A percentile compares a stretch with the other conserved stretches of the same genome.
Conservation (phyloP, 352 stramenopile species). For the Phytopythium kandeliae region DNA sequence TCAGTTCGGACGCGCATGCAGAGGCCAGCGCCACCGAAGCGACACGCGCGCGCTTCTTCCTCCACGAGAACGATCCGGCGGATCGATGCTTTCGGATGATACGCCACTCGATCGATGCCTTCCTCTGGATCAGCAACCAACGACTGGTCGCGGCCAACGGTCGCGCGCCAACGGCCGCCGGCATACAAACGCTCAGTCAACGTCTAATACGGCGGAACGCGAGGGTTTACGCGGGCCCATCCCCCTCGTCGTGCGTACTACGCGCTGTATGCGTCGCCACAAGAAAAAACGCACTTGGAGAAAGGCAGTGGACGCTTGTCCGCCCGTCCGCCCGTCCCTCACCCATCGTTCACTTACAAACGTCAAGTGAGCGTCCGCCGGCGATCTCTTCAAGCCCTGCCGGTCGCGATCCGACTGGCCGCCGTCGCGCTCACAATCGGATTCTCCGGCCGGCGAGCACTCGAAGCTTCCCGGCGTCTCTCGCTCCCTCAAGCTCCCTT, state of each 20-base stretch:
- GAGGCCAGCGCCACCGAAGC: too few species aligned
- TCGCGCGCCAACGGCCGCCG: too few species aligned
- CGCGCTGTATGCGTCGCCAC: too few species aligned
- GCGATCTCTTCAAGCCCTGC: background rate
- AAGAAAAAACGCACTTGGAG: constrained; percentile 1
- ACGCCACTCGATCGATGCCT: too few species aligned
- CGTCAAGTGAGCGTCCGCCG: background rate
- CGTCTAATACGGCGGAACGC: constrained; percentile 8
- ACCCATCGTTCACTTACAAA: constrained; percentile 4
- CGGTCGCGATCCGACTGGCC: background rate
- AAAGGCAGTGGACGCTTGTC: background rate
- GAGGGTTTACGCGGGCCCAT: constrained; percentile 3
- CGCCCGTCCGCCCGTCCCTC: background rate
- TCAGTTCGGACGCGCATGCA: too few species aligned
- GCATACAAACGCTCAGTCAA: constrained; percentile 1
- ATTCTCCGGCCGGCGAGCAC: constrained; percentile 20
- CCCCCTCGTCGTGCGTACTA: background rate
- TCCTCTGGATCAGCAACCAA: too few species aligned
- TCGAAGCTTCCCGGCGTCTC: constrained; percentile 9
- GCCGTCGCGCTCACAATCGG: constrained; percentile 30
- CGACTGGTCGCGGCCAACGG: too few species aligned
- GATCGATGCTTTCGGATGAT: too few species aligned
- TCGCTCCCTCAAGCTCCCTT: background rate
- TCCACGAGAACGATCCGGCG: too few species aligned
- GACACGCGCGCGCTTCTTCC: too few species aligned